Percentiles rank a stretch among this genome's conserved stretches.
These are phyloP conservation scores for Colletotrichum limetticola DNA, from an alignment of 2,329 filamentous ascomycete species.

Conservation along the genomic window DNA sequence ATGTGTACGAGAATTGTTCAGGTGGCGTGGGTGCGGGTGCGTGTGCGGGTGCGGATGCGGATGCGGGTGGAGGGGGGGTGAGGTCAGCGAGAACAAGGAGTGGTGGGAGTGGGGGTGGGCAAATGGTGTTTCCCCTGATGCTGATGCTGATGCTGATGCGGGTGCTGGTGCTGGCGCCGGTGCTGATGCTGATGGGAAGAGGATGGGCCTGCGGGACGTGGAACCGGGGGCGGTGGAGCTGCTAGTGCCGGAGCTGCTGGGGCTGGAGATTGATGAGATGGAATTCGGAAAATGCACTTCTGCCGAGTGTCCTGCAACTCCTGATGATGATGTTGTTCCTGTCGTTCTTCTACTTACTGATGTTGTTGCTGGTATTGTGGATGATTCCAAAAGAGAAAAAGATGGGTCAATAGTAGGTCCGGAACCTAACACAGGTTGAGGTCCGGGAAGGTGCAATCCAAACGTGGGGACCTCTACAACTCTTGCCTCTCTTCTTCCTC, in stretches of 20 bases:
- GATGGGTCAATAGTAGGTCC: not conserved
- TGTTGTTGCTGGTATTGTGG: not conserved
- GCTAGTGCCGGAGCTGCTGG: conserved; percentile 1
- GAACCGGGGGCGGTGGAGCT: not conserved
- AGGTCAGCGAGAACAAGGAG: not conserved
- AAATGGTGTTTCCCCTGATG: conserved; percentile 7
- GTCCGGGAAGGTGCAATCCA: not conserved
- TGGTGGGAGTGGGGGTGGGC: not conserved
- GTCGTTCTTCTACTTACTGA: not conserved
- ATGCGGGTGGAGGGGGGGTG: conserved; percentile 21
- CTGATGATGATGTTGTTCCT: not conserved
- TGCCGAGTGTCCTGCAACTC: not conserved
- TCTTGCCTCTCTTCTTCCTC: not conserved
- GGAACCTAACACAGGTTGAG: not conserved
- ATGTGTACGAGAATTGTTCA: not conserved
- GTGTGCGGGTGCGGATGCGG: conserved; percentile 24
- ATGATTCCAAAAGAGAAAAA: not conserved
- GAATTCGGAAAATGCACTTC: conserved; percentile 17
- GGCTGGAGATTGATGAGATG: conserved; percentile 8
- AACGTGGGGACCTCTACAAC: not conserved
- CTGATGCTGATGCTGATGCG: conserved; percentile 2
- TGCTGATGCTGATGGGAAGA: not conserved
- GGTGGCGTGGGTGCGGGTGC: conserved; percentile 5
- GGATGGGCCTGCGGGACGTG: conserved; percentile 1
- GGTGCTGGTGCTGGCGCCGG: not conserved